phyloP scores from a whole-genome alignment of 768 basidiomycete species.

The Sarcodon aspratus region DNA sequence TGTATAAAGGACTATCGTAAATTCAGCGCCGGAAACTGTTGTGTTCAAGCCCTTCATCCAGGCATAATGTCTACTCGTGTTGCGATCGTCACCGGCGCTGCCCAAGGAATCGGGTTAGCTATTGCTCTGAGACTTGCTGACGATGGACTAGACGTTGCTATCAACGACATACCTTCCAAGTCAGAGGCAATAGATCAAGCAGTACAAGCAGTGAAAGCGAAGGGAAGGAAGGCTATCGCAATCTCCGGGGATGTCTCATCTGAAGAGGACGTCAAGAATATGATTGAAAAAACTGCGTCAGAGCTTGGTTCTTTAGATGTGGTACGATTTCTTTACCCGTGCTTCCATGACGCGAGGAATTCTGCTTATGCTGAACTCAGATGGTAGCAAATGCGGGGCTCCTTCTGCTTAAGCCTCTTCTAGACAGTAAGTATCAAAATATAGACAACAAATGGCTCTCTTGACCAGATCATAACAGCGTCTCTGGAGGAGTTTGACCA shows the following conservation, averaged over 20 bases:
- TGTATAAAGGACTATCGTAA: no score
- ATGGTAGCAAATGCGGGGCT: not conserved
- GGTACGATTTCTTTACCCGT: constrained; percentile 19
- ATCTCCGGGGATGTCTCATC: constrained; percentile 27
- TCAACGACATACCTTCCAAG: constrained; percentile 9
- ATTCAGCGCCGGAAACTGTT: no score
- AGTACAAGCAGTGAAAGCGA: constrained; percentile 7
- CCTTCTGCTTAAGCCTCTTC: not conserved
- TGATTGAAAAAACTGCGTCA: constrained; percentile 20
- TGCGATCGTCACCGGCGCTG: constrained; percentile 17
- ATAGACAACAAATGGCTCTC: not conserved
- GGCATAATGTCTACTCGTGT: not conserved
- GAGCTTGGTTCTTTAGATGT: constrained; percentile 33
- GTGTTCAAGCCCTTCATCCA: no score
- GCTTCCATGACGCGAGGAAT: not conserved
- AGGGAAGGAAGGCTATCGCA: constrained; percentile 12
- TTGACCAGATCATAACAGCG: constrained; percentile 4
- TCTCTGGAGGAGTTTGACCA: constrained; percentile 12
- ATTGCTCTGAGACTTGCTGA: constrained; percentile 16
- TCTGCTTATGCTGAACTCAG: not conserved
- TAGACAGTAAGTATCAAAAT: not conserved
- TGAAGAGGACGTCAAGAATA: constrained; percentile 27
- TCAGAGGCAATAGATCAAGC: constrained; percentile 6
- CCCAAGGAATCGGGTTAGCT: constrained; percentile 16
- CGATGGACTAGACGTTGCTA: constrained; percentile 13